A percentile compares a stretch with the other conserved stretches of the same genome.
Evolutionary conservation across 73 alveolate species (phyloP).

Genomic region (Tetrahymena thermophila): DNA sequence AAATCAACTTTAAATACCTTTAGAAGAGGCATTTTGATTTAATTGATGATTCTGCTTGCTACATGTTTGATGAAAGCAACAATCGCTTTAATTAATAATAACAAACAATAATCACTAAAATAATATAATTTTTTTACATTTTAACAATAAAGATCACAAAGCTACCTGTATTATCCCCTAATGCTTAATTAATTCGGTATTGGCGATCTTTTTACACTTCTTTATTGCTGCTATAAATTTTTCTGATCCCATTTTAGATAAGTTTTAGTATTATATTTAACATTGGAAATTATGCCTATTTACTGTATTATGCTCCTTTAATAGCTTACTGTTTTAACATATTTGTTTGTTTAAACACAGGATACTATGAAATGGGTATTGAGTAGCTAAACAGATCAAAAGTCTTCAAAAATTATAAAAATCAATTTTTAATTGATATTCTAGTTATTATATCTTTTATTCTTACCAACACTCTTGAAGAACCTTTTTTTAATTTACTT

Average conservation of each 20-base stretch:
- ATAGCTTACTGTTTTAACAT: not conserved
- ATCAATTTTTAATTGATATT: not conserved
- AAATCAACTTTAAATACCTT: not conserved
- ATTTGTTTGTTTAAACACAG: not conserved
- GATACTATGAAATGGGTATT: not conserved
- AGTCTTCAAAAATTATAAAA: not conserved
- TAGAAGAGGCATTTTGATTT: not conserved
- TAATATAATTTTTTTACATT: not conserved
- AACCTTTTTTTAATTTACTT: not conserved
- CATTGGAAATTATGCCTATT: not conserved
- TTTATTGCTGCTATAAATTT: not conserved
- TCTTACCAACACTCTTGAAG: not conserved
- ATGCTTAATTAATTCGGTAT: not conserved
- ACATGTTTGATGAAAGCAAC: not conserved
- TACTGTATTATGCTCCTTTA: not conserved
- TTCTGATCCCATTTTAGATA: not conserved
- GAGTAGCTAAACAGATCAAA: not conserved
- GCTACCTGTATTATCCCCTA: not conserved
- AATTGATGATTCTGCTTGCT: not conserved
- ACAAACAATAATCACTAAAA: not conserved
- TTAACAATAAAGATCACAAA: not conserved
- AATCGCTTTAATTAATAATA: not conserved
- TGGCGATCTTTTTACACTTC: not conserved
- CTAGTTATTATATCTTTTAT: not conserved
- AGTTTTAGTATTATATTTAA: not conserved